phyloP scores from a whole-genome alignment of 257 asterid genomes.

The Rauvolfia tetraphylla region DNA sequence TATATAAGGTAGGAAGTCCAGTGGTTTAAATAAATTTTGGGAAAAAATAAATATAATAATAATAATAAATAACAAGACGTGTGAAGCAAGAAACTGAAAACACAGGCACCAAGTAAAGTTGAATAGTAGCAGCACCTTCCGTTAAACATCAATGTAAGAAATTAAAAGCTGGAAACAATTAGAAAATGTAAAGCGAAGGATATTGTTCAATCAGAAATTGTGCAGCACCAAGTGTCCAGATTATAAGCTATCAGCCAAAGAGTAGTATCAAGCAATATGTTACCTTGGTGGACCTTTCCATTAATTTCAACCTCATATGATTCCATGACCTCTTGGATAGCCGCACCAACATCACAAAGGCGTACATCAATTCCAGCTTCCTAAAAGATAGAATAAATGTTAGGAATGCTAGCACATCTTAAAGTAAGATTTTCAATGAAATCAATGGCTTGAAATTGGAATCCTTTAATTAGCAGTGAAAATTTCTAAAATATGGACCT shows the following conservation, averaged over 20 bases:
- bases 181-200: too few species aligned
- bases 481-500: slow-evolving; percentile 45
- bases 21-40: too few species aligned
- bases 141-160: too few species aligned
- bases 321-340: slow-evolving; percentile 99
- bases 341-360: slow-evolving; percentile 91
- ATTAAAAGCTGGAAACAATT: too few species aligned
- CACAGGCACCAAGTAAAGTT: too few species aligned
- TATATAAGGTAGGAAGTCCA: not conserved
- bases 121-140: too few species aligned
- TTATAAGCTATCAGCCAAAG: not conserved
- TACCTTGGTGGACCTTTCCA: slow-evolving; percentile 92
- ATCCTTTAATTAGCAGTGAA: not conserved
- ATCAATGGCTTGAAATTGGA: not conserved
- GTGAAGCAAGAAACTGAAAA: too few species aligned
- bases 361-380: slow-evolving; percentile 98
- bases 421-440: not conserved
- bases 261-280: not conserved
- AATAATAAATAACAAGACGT: too few species aligned
- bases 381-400: slow-evolving; percentile 30
- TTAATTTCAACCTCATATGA: slow-evolving; percentile 97
- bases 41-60: too few species aligned
- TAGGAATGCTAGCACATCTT: not conserved
- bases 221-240: not conserved
- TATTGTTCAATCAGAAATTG: too few species aligned